Base-by-base conservation (phyloP, 306 rosid genomes). In the Cajanus cajan region DNA sequence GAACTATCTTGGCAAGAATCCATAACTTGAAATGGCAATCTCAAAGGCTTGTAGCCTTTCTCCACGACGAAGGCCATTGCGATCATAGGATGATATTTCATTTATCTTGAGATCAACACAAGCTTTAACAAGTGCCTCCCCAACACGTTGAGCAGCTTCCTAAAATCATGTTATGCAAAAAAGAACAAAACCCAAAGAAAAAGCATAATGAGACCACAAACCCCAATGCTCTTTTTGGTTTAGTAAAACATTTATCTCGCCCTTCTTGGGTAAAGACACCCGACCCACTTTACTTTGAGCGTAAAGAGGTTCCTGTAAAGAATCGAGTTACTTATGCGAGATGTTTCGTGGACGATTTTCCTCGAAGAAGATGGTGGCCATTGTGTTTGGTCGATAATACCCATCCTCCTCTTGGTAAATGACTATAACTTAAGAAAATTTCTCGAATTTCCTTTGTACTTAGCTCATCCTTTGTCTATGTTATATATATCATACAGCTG, bases 61-160 rank as follows among this genome's bases (percentile, higher is more conserved):
- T 64, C 93, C 94, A 0, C 85, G 41, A 50, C 89, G 85, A 18
- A 87, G 74, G 33, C 98, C 98, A 22, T 95, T 92, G 84, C 92
- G 88, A 69, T 92, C 98, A 37, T 92, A 95, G 34, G 75, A 79
- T 24, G 94, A 92, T 80, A 95, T 85, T 82, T 95, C 98, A 16
- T 84, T 70, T 74, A 92, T 84, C 28, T 86, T 78, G 15, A 90
- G 95, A 76, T 85, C 91, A 77, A 52, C 75, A 39, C 97, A 92
- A n/a, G 89, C 86, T 80, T 88, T 86, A 65, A 92, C 74, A 59
- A 92, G 91, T 67, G 87, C 94, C 82, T 92, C 90, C 41, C 98
- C 94, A 70, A 91, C 94, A 40, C 81, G 91, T 52, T 86, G 83
- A 57, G 98, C 98, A 34, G 98, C 95, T 81, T 91, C 97, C 98